Base-by-base conservation (phyloP, 768 basidiomycete genomes). In the Suillus occidentalis region DNA sequence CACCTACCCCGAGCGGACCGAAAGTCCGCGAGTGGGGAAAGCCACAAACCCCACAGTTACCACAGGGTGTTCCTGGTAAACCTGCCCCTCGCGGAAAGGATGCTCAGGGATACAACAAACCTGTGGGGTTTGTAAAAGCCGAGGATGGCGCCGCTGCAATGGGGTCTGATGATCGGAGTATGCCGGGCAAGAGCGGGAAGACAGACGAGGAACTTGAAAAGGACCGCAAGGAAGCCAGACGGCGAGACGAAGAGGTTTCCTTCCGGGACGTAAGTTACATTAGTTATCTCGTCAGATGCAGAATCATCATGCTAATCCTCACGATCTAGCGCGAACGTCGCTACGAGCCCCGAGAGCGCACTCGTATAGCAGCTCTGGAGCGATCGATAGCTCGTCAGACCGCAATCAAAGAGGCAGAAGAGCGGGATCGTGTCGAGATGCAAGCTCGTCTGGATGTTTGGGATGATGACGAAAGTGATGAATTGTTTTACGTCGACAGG, bases 381-480 rank as follows among this genome's bases (percentile, higher is more conserved):
- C 87, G 93, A 4, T 82, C 89, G 0, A 88, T 94, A 59, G 82
- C 86, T 10, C 86, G 92, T 18, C 90, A 94, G 63, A 84, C 86
- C 7, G 84, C 85, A 5, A 84, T 88, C 43, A 85, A 84, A 57
- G 92, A 94, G 65, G 87, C 88, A 13, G 91, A 95, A 74, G 90
- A 92, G 34, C 87, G 89, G 9, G 92, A 95, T 68, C 84, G 87
- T 8, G 74, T 88, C 16, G 93, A 97, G 72, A 91, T 93, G 84
- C 86, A 89, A 36, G 85, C 88, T 8, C 84, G 89, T 1, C 84
- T 95, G 62, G 94, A 96, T 69, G 83, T 96, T 7, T 95, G 94
- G 88, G 94, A 97, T 71, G 92, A 94, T 65, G 96, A 97, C 64
- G 89, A 93, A 70, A 96, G 95, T 63, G 90, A 96, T 68, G 97